These are phyloP conservation scores for Agaricus blazei DNA, from an alignment of 768 basidiomycete species.

Conservation along the genomic window DNA sequence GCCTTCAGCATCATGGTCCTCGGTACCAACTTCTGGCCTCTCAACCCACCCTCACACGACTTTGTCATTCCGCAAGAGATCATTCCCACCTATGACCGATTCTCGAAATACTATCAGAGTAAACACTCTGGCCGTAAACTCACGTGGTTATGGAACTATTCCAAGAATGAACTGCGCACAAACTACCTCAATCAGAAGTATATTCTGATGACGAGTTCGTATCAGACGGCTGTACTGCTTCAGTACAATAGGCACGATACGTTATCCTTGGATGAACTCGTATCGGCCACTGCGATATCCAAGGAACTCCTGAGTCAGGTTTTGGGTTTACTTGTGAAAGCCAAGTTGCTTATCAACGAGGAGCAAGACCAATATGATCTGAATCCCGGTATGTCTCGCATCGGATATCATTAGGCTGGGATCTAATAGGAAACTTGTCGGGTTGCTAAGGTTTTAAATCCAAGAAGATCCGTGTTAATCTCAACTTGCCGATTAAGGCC, in stretches of 20 bases:
- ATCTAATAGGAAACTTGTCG: neutral
- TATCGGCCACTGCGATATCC: conserved; percentile 71
- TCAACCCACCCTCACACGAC: conserved; percentile 79
- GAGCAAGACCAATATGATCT: conserved; percentile 88
- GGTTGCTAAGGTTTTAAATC: conserved; percentile 69
- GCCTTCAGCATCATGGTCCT: conserved; percentile 94
- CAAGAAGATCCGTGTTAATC: conserved; percentile 89
- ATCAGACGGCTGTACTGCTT: conserved; percentile 93
- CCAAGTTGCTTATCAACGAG: conserved; percentile 85
- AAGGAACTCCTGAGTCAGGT: conserved; percentile 78
- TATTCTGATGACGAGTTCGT: conserved; percentile 93
- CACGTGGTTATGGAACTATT: conserved; percentile 98
- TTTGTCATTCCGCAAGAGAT: conserved; percentile 91
- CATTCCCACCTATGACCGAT: conserved; percentile 82
- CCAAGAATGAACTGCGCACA: conserved; percentile 94
- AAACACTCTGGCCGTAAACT: conserved; percentile 95
- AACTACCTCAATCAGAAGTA: conserved; percentile 95
- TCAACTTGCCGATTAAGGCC: conserved; percentile 90
- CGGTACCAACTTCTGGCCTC: conserved; percentile 96
- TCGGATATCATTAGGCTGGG: neutral
- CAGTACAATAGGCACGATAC: conserved; percentile 95
- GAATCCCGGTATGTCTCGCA: conserved; percentile 54
- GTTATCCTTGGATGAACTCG: conserved; percentile 74
- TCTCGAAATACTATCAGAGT: conserved; percentile 90
- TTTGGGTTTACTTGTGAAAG: conserved; percentile 72